Evolutionary conservation across 139 green algal genomes (phyloP), one percentile per base, ranked within the genome.

Genomic region (Chloropicon primus): DNA sequence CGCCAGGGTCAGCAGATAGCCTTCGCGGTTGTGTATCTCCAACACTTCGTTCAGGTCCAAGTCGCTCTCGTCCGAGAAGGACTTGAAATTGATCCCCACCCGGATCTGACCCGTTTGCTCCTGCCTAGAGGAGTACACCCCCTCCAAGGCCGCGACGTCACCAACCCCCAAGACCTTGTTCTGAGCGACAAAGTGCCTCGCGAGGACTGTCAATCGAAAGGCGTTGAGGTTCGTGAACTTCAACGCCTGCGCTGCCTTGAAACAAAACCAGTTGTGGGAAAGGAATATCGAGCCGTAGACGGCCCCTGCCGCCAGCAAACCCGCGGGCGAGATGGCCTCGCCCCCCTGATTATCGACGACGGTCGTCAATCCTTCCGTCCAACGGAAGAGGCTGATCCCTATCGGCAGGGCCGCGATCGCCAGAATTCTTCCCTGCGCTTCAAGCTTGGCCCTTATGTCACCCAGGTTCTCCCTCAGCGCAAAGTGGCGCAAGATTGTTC

Each of bases 401-500:
- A 79, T 53, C 2, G 78, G 78, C 2, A 82, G 27, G 24, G 41
- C 41, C 2, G 54, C 78, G 73, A 82, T 54, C 24, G 74, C 73
- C 17, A 82, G 74, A 74, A 76, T 72, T 41, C 78, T 75, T 26
- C 78, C 78, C 24, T 82, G 78, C 0, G 78, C 78, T 27, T 82
- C 78, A 1, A 82, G 74, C 62, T 79, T 82, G 22, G 78, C 74
- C 24, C 78, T 74, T 5, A 82, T 72, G 74, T 82, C 78, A 0
- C 29, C 74, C 23, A 76, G 25, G 73, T 82, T 82, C 27, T 79
- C 23, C 2, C 72, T 62, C 2, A 71, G 1, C 21, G 24, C 74
- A 53, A 82, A 71, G 62, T 82, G 78, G 21, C 62, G 29, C 78
- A 82, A 76, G 78, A 82, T 75, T 3, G 78, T 72, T 0, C 78